These are phyloP conservation scores for Chloranthus sessilifolius DNA, from an alignment of 164 flowering plant genomes.

Conservation along the genomic window DNA sequence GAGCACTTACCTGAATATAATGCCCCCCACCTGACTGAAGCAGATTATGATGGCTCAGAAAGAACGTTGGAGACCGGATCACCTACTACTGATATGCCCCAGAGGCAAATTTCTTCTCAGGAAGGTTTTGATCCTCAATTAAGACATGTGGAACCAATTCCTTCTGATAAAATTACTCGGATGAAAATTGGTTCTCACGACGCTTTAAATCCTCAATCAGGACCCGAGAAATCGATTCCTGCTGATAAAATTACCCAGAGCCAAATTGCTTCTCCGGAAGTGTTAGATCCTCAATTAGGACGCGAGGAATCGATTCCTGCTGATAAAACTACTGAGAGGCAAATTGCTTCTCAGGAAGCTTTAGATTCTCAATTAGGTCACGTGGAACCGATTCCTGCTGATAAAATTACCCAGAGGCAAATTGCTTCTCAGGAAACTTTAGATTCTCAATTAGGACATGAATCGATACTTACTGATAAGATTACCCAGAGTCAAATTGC, in stretches of 20 bases:
- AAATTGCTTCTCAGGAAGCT: no score
- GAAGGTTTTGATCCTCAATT: no score
- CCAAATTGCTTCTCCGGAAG: not conserved
- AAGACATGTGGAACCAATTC: no score
- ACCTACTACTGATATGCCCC: slow-evolving; percentile 9
- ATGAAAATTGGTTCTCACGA: no score
- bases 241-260: not conserved
- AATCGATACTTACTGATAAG: not conserved
- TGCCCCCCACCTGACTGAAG: slow-evolving; percentile 4
- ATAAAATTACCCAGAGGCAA: not conserved
- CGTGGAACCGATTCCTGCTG: not conserved
- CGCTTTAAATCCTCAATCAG: no score
- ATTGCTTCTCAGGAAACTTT: not conserved
- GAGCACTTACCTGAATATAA: not conserved
- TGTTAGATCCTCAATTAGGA: no score
- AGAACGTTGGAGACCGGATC: slow-evolving; percentile 15
- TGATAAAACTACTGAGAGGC: no score
- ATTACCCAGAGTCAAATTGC: no score
- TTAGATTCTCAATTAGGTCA: no score
- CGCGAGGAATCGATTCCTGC: no score
- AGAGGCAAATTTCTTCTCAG: slow-evolving; percentile 3
- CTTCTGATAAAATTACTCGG: no score
- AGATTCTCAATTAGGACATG: not conserved
- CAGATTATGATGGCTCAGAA: slow-evolving; percentile 1
- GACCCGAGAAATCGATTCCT: not conserved